Base-by-base conservation (phyloP, 2,329 filamentous ascomycete species). In the Fusarium mangiferae region DNA sequence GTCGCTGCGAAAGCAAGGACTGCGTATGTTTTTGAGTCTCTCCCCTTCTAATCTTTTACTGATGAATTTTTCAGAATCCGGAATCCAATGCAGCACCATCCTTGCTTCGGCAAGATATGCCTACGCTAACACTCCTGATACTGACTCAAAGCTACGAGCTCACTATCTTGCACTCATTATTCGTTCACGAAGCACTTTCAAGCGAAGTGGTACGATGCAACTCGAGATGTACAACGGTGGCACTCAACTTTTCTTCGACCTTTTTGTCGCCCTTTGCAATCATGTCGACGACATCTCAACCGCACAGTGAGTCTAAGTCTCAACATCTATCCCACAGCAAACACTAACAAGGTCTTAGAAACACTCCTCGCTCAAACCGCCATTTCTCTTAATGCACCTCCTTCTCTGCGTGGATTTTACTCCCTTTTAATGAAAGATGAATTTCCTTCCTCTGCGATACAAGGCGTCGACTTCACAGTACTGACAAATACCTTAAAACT, bases 121-220 rank as follows among this genome's bases (percentile, higher is more conserved):
- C 26, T 98, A 98, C 81, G 90, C 90, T 78, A 90, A 97, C 83
- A 98, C 95, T 1, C 94, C 95, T 7, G 94, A 97, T 80, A 93
- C 88, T 28, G 95, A 98, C 85, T 96, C 93, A n/a, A 95, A 95
- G 83, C 88, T 98, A 61, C 90, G 95, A 67, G 94, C 94, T 30
- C 95, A 98, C 83, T 98, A 97, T 78, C 90, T 98, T 42, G 94
- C 95, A 24, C 90, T 98, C 80, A 97, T 98, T 83, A 97, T 98
- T 80, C 91, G 95, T 74, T 94, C 92, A 77, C 90, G 95, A 75
- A 89, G 90, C 80, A 97, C 94, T 5, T 98, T 98, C 84, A 98
- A 97, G 87, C 89, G 94, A 62, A 97, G 94, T 83, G 94, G 95
- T 62, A 98, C 95, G 7, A 97, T 98, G 95, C 95, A 98, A 84